Evolutionary conservation across 2,329 filamentous ascomycete species (phyloP).

Genomic region (Aspergillus ustus): DNA sequence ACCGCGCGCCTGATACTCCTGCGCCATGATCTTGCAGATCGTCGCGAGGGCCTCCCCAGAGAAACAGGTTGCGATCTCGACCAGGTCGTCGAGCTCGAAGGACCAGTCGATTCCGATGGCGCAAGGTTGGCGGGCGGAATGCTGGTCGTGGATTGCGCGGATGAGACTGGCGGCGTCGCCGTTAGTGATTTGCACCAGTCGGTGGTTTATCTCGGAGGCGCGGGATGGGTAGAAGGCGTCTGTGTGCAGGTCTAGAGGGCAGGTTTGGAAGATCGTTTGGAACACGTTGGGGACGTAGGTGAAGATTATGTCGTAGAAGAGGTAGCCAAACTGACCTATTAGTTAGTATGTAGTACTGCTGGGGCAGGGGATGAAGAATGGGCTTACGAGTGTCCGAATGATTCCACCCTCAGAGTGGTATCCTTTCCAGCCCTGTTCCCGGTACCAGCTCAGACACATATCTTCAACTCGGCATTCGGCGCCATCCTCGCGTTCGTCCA

Average conservation of each 20-base stretch:
- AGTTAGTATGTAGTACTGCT: background rate
- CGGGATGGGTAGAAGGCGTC: slow-evolving; percentile 88
- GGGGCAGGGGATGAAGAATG: background rate
- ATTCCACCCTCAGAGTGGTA: slow-evolving; percentile 94
- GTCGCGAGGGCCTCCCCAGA: slow-evolving; percentile 77
- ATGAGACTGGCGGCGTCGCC: slow-evolving; percentile 73
- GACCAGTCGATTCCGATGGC: slow-evolving; percentile 93
- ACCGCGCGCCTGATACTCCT: slow-evolving; percentile 86
- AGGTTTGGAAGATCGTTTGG: slow-evolving; percentile 92
- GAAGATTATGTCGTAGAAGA: slow-evolving; percentile 94
- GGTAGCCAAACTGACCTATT: slow-evolving; percentile 66
- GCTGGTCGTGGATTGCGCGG: slow-evolving; percentile 67
- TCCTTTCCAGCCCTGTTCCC: slow-evolving; percentile 84
- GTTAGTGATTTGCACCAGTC: slow-evolving; percentile 85
- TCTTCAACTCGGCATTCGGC: slow-evolving; percentile 86
- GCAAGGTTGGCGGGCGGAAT: slow-evolving; percentile 75
- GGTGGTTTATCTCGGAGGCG: slow-evolving; percentile 86
- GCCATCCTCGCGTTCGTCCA: slow-evolving; percentile 71
- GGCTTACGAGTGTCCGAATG: slow-evolving; percentile 72
- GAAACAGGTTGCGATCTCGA: slow-evolving; percentile 80
- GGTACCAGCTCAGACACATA: slow-evolving; percentile 91
- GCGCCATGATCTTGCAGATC: slow-evolving; percentile 90
- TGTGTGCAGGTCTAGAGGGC: slow-evolving; percentile 88
- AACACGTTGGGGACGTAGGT: slow-evolving; percentile 95
- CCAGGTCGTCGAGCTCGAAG: slow-evolving; percentile 76